Base-by-base conservation (phyloP, 495 filamentous ascomycete genomes). In the Cladorrhinum samala region DNA sequence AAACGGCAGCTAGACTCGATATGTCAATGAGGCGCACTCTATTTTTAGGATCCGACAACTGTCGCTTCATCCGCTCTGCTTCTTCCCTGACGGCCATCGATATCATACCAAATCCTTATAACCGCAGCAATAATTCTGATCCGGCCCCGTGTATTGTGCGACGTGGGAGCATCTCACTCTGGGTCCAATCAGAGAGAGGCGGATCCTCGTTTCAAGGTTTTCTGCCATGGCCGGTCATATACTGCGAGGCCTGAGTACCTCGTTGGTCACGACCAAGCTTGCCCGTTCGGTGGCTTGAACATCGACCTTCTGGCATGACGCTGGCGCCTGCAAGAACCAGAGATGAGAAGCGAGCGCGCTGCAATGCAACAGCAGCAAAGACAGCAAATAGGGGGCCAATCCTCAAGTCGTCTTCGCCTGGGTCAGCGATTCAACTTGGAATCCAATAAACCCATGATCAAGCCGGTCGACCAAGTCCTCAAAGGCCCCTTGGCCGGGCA, bases 1-100 rank as follows among this genome's bases (percentile, higher is more conserved):
- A 30, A 57, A 53, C 55, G 55, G 55, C 55, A 53, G 46, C 55
- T 57, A 57, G 45, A 24, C 55, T 53, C 27, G 40, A 53, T 49
- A 18, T 27, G 55, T 51, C 37, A 37, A 14, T 46, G 39, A 53
- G 46, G 45, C 55, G 55, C 50, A 38, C 17, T 30, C 55, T 57
- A 57, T 57, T 57, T 57, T 57, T 57, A 53, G 55, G 50, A 50
- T 36, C 50, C 37, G 49, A 37, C 40, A 46, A 45, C 42, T 23
- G 21, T 23, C 18, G 45, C 45, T 30, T 23, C 24, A 47, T 47
- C 45, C 45, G 24, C 14, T 14, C 5, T n/a, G 39, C 39, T 41
- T 4, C 17, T 41, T 41, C 13, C 39, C n/a, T 4, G 39, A 5
- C 8, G n/a, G n/a, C 7, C 5, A 18, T n/a, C 13, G n/a, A 14